Evolutionary conservation across 2,329 filamentous ascomycete genomes (phyloP), one percentile per base, ranked within the genome.

Genomic region (Myriosclerotinia curreyana): DNA sequence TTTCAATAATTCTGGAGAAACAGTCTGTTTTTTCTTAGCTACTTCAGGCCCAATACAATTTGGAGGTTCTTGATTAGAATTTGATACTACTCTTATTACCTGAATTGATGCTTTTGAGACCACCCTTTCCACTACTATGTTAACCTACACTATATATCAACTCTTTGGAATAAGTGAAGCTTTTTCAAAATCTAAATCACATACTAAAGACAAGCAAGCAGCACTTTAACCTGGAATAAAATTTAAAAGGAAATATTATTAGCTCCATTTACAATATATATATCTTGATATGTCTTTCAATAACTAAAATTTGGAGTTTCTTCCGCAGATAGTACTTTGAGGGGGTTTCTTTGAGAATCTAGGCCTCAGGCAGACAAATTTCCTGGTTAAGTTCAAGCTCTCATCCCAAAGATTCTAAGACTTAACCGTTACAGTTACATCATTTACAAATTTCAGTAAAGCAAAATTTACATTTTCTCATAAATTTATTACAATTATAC

Each of bases 301-400:
- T 4, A 2, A 5, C 12, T 20, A 34, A 28, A 2, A 11, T 46
- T 22, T 34, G 22, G 54, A 46, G 6, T 14, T 58, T 58, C 54
- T 44, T 34, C 17, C 8, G 14, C 14, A 3, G 25, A 31, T 5
- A 22, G n/a, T n/a, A n/a, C n/a, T 15, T 46, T 51, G 15, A 11
- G 11, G 22, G n/a, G n/a, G n/a, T n/a, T n/a, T n/a, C 20, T 40
- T 40, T 40, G 44, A 22, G 20, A 12, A 25, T 46, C n/a, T 2
- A 46, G 0, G 28, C 28, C 42, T 58, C 20, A 58, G 55, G 55
- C 55, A 58, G 8, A 58, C n/a, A 46, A 44, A 53, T 54, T 54
- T 56, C 11, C 15, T 14, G 15, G 28, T 15, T 42, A 66, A 49
- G 8, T n/a, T 50, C 36, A 25, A 50, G 42, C 34, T 25, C 25